A percentile compares a stretch with the other conserved stretches of the same genome.
Evolutionary conservation across 176 grass and related monocot species (phyloP).

Genomic region (Carex myosuroides): DNA sequence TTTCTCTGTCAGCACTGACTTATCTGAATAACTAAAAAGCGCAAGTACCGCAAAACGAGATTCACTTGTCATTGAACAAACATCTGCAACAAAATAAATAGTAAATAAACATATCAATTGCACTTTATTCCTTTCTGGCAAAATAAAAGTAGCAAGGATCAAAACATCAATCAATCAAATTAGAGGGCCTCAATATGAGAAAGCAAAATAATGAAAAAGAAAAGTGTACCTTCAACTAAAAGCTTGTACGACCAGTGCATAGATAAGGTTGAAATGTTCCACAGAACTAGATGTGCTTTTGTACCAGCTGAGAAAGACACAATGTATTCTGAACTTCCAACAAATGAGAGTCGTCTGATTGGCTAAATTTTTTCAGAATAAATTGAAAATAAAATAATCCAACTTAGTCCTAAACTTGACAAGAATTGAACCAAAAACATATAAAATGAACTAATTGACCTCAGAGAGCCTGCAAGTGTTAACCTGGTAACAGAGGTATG

Average conservation of each 20-base stretch:
- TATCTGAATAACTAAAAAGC: slow-evolving; percentile 33
- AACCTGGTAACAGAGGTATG: neutral
- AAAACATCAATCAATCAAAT: neutral
- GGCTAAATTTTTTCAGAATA: slow-evolving; percentile 48
- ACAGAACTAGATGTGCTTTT: slow-evolving; percentile 67
- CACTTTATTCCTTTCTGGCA: neutral
- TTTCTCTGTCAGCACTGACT: slow-evolving; percentile 26
- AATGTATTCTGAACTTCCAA: slow-evolving; percentile 60
- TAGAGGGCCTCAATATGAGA: neutral
- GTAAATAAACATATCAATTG: neutral
- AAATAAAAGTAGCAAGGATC: neutral
- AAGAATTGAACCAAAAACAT: neutral
- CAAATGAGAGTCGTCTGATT: slow-evolving; percentile 58
- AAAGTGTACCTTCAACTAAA: slow-evolving; percentile 61
- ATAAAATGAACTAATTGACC: neutral
- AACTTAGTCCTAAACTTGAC: neutral
- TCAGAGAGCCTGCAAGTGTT: neutral
- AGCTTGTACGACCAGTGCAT: slow-evolving; percentile 84
- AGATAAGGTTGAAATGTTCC: slow-evolving; percentile 69
- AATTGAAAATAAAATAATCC: slow-evolving; percentile 10
- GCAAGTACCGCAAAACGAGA: slow-evolving; percentile 61
- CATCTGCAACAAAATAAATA: slow-evolving; percentile 40
- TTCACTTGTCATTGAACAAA: slow-evolving; percentile 44
- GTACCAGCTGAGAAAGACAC: slow-evolving; percentile 58
- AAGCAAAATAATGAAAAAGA: neutral